phyloP scores from a whole-genome alignment of 2,329 filamentous ascomycete genomes.

The Gaeumannomyces sp. region DNA sequence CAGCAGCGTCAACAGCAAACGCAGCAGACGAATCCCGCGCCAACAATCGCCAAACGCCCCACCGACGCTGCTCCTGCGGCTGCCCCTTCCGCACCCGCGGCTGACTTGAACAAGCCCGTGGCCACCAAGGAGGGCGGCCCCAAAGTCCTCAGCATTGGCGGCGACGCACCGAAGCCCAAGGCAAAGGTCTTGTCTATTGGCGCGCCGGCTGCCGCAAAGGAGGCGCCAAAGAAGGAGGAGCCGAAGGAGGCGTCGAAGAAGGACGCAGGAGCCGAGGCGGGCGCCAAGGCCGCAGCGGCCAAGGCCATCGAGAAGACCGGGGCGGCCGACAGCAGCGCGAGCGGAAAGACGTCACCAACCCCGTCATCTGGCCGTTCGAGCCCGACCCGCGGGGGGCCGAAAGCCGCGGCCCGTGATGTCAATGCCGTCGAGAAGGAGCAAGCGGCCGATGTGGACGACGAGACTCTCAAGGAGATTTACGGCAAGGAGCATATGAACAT shows the following conservation, averaged over 20 bases:
- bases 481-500: slow-evolving; percentile 92
- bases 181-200: slow-evolving; percentile 74
- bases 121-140: slow-evolving; percentile 48
- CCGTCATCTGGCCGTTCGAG: slow-evolving; percentile 81
- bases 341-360: slow-evolving; percentile 72
- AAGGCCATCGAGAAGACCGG: slow-evolving; percentile 93
- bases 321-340: slow-evolving; percentile 49
- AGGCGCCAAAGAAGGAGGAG: slow-evolving; percentile 35
- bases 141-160: slow-evolving; percentile 60
- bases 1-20: slow-evolving; percentile 30
- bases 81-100: slow-evolving; percentile 33
- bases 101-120: slow-evolving; percentile 43
- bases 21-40: slow-evolving; percentile 39
- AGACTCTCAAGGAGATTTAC: slow-evolving; percentile 87
- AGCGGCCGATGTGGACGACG: slow-evolving; percentile 62
- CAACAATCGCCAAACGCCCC: slow-evolving; percentile 59
- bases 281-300: slow-evolving; percentile 75
- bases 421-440: slow-evolving; percentile 83
- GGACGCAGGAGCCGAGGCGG: slow-evolving; percentile 50
- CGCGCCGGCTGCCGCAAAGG: slow-evolving; percentile 28
- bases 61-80: slow-evolving; percentile 40
- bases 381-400: slow-evolving; percentile 58
- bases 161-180: slow-evolving; percentile 44
- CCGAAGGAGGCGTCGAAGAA: slow-evolving; percentile 41
- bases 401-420: slow-evolving; percentile 58